phyloP scores from a whole-genome alignment of 805 yeast genomes.

The Pichia cephalocereana region DNA sequence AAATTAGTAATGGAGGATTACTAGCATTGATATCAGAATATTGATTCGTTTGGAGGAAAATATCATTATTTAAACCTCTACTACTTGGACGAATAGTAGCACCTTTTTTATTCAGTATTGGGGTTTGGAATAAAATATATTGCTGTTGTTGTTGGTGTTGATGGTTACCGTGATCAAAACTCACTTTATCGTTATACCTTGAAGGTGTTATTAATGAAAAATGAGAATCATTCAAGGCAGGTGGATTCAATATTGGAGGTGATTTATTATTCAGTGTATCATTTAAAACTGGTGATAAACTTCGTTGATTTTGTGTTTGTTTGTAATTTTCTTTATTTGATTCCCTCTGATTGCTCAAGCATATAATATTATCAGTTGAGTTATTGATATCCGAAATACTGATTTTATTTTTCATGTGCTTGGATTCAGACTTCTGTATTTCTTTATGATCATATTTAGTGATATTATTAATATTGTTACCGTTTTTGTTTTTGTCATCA shows the following conservation, averaged over 20 bases:
- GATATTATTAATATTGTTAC: not conserved
- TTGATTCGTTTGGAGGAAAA: not conserved
- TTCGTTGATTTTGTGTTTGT: no score
- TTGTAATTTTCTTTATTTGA: no score
- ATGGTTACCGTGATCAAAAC: not conserved
- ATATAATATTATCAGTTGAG: not conserved
- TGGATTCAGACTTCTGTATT: not conserved
- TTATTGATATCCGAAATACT: not conserved
- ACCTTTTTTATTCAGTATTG: not conserved
- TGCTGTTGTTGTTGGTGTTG: not conserved
- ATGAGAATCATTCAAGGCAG: not conserved
- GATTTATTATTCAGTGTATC: not conserved
- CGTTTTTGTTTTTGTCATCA: no score
- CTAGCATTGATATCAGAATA: not conserved
- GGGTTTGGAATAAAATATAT: not conserved
- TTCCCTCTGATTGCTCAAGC: not conserved
- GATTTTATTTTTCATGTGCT: not conserved
- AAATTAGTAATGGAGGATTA: not conserved
- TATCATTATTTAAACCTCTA: constrained; percentile 1
- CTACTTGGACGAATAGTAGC: not conserved
- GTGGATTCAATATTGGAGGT: not conserved
- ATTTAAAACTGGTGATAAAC: no score
- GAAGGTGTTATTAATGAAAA: not conserved
- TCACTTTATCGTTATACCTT: not conserved
- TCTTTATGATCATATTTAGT: not conserved